Evolutionary conservation across 2,329 filamentous ascomycete species (phyloP).

Genomic region (Septoria petroselini): DNA sequence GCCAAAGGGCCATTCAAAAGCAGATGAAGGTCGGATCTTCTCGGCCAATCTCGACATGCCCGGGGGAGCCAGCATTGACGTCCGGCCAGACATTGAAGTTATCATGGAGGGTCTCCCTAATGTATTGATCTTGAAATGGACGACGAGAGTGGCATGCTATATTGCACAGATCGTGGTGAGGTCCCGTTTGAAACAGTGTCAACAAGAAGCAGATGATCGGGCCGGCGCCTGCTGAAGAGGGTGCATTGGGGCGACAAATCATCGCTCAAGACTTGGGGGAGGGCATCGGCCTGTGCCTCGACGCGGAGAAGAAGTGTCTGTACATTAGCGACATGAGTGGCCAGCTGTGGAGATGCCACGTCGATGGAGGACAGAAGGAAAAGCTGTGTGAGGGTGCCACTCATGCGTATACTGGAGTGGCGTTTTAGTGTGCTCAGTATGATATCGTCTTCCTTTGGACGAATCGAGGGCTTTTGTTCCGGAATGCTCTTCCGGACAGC

Average conservation of each 20-base stretch:
- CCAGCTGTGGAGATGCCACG: not conserved
- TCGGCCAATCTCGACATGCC: conserved; percentile 47
- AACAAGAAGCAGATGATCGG: conserved; percentile 40
- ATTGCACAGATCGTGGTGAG: conserved; percentile 62
- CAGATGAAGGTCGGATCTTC: conserved; percentile 53
- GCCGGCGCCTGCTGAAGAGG: conserved; percentile 17
- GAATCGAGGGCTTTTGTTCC: too few species aligned
- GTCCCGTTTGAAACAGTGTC: conserved; percentile 53
- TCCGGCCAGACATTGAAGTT: conserved; percentile 44
- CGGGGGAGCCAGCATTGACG: conserved; percentile 28
- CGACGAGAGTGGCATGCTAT: conserved; percentile 46
- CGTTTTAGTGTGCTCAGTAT: too few species aligned
- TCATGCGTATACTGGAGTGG: not conserved
- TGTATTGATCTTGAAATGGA: conserved; percentile 59
- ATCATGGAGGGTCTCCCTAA: conserved; percentile 52
- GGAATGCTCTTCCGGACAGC: too few species aligned
- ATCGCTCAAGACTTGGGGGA: conserved; percentile 27
- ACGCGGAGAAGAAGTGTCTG: not conserved
- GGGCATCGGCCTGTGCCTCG: conserved; percentile 24
- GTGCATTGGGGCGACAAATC: conserved; percentile 23
- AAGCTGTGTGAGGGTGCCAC: not conserved
- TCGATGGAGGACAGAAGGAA: not conserved
- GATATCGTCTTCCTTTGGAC: too few species aligned
- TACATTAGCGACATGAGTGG: not conserved
- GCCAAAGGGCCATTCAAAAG: conserved; percentile 57